Evolutionary conservation across 352 stramenopile genomes (phyloP).

Genomic region (Phytophthora macrochlamydospora): DNA sequence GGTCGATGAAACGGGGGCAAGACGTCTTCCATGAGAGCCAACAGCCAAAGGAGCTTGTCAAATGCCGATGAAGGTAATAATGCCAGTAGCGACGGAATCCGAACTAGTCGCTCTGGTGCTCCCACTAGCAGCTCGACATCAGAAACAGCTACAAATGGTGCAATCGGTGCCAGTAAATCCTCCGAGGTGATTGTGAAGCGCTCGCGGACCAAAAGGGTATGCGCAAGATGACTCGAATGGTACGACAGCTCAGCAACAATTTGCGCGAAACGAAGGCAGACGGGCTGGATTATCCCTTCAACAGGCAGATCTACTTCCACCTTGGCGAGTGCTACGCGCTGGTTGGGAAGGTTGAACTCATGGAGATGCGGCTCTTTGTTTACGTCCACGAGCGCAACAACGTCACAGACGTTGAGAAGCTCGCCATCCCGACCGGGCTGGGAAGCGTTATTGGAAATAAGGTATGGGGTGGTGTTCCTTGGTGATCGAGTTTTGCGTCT

Average conservation of each 20-base stretch:
- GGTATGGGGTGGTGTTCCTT: constrained; percentile 30
- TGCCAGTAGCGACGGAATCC: constrained; percentile 14
- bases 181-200: constrained; percentile 68
- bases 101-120: constrained; percentile 7
- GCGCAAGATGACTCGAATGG: constrained; percentile 64
- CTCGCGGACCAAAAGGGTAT: constrained; percentile 70
- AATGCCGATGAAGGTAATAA: constrained; percentile 21
- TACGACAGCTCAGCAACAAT: constrained; percentile 72
- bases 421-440: constrained; percentile 72
- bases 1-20: constrained; percentile 10
- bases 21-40: constrained; percentile 6
- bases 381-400: constrained; percentile 69
- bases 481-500: neutral
- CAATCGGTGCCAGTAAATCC: constrained; percentile 16
- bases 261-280: constrained; percentile 64
- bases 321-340: constrained; percentile 63
- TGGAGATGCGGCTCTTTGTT: constrained; percentile 84
- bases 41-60: constrained; percentile 7
- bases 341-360: constrained; percentile 73
- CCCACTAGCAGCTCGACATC: constrained; percentile 9
- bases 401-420: constrained; percentile 69
- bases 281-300: constrained; percentile 70
- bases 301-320: constrained; percentile 63
- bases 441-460: constrained; percentile 87
- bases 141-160: constrained; percentile 10